A percentile compares a stretch with the other conserved stretches of the same genome.
Conservation (phyloP, 2,329 filamentous ascomycete genomes). For the Nemania bipapillata region DNA sequence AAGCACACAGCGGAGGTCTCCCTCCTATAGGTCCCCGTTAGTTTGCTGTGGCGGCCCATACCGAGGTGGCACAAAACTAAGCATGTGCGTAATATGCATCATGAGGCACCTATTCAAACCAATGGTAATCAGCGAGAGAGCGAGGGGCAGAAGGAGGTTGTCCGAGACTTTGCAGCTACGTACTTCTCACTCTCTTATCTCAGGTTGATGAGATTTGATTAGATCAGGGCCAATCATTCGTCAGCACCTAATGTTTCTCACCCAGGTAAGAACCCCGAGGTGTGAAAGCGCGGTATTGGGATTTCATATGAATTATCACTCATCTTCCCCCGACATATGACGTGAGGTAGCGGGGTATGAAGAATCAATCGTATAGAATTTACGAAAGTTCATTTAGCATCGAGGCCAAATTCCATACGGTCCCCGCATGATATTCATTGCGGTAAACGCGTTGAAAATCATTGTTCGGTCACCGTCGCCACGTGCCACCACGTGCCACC, state of each 20-base stretch:
- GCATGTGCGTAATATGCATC: not conserved
- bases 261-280: too few relatives aligned
- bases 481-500: conserved; percentile 23
- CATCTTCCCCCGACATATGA: not conserved
- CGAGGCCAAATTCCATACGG: not conserved
- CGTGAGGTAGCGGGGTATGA: not conserved
- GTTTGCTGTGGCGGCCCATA: not conserved
- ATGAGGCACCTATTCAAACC: not conserved
- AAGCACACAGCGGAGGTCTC: not conserved
- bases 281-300: not conserved
- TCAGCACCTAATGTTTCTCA: not conserved
- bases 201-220: not conserved
- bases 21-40: not conserved
- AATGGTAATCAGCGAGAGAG: not conserved
- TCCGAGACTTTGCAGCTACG: not conserved
- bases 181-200: not conserved
- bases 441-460: not conserved
- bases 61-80: not conserved
- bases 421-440: not conserved
- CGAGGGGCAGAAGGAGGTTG: not conserved
- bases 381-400: not conserved
- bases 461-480: not conserved
- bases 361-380: not conserved
- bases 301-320: not conserved
- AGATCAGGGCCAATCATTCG: not conserved